A percentile compares a stretch with the other conserved stretches of the same genome.
phyloP scores from a whole-genome alignment of 2,329 filamentous ascomycete species.

The Chaetothyriales sp. region DNA sequence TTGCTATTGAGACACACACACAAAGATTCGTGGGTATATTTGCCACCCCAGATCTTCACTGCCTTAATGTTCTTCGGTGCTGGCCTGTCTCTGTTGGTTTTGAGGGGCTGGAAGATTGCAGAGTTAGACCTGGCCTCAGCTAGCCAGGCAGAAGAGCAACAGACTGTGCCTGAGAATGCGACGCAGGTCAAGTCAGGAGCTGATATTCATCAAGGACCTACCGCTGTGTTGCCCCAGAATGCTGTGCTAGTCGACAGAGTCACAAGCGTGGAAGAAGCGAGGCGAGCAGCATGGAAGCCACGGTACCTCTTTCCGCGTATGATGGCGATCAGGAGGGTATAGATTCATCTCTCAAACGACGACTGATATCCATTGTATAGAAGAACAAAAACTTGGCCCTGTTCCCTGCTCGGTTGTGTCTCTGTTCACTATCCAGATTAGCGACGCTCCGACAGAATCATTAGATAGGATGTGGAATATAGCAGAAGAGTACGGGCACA shows the following conservation, averaged over 20 bases:
- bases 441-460: neutral
- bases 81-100: constrained; percentile 32
- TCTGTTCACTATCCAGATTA: neutral
- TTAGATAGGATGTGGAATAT: neutral
- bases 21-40: constrained; percentile 20
- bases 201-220: neutral
- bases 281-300: neutral
- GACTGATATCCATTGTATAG: neutral
- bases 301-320: neutral
- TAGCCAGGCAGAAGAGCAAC: neutral
- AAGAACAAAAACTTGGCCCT: too few species aligned
- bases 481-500: neutral
- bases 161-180: neutral
- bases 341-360: neutral
- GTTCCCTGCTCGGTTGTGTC: neutral
- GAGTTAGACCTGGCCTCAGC: constrained; percentile 15
- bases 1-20: constrained; percentile 37
- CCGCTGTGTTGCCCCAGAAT: neutral
- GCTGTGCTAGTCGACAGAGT: neutral
- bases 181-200: neutral
- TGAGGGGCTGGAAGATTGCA: constrained; percentile 27
- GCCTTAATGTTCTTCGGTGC: constrained; percentile 46
- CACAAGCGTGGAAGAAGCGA: neutral
- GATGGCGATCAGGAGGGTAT: neutral
- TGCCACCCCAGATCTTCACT: constrained; percentile 38